These are phyloP conservation scores for Escallonia herrerae DNA, from an alignment of 129 eudicot species.

Conservation along the genomic window DNA sequence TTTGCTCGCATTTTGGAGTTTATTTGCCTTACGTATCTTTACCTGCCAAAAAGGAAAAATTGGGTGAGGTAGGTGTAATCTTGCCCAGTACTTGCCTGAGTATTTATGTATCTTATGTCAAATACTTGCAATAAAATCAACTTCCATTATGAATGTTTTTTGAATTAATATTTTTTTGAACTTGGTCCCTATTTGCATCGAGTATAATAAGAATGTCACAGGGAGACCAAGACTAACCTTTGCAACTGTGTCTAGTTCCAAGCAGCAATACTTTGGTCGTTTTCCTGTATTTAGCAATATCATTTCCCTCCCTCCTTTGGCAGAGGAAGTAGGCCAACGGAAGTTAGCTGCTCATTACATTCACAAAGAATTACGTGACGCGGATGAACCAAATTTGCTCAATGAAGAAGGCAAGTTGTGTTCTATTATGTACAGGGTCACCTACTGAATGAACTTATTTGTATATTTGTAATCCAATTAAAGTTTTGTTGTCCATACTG, in stretches of 20 bases:
- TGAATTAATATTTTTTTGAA: background rate
- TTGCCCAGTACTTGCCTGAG: no score
- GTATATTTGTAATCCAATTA: background rate
- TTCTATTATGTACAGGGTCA: conserved; percentile 12
- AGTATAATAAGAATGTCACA: background rate
- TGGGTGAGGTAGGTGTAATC: no score
- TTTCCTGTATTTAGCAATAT: background rate
- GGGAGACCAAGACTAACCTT: conserved; percentile 3
- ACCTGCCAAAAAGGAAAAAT: background rate
- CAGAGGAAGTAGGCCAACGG: conserved; percentile 53
- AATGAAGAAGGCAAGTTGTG: conserved; percentile 70
- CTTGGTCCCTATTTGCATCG: background rate
- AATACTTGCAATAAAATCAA: background rate
- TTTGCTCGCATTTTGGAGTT: no score
- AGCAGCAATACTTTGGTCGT: conserved; percentile 2
- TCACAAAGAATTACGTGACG: conserved; percentile 53
- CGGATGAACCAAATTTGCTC: conserved; percentile 82
- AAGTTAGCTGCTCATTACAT: conserved; percentile 55
- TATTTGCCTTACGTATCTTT: no score
- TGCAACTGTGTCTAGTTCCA: background rate
- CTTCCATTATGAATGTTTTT: background rate
- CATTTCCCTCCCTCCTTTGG: conserved; percentile 4
- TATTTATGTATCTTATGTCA: background rate
- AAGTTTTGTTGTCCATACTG: background rate
- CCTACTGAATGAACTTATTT: background rate